Conservation (phyloP, 2,329 filamentous ascomycete genomes). For the Neurospora crassa region DNA sequence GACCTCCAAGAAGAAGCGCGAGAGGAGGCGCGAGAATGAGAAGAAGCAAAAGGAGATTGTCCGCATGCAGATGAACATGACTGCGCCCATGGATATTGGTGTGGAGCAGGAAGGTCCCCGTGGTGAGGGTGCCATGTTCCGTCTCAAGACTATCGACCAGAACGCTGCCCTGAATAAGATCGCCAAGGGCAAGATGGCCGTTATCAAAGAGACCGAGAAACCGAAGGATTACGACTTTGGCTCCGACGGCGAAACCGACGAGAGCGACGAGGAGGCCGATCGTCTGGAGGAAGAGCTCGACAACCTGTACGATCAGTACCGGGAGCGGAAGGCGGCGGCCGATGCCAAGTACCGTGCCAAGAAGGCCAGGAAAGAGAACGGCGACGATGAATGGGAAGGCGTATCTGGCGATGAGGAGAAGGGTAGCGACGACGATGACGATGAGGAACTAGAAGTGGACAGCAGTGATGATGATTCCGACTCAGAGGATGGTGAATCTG, state of each 20-base stretch:
- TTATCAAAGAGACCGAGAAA: slow-evolving; percentile 46
- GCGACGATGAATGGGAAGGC: slow-evolving; percentile 88
- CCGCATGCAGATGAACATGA: slow-evolving; percentile 97
- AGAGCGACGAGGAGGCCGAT: slow-evolving; percentile 73
- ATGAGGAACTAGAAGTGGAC: slow-evolving; percentile 49
- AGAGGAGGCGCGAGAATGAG: slow-evolving; percentile 82
- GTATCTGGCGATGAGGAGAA: slow-evolving; percentile 60
- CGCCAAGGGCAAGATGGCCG: slow-evolving; percentile 68
- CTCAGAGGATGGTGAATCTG: slow-evolving; percentile 37
- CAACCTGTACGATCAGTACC: slow-evolving; percentile 76
- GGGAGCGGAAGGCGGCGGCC: slow-evolving; percentile 64
- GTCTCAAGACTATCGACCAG: slow-evolving; percentile 72
- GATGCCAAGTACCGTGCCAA: slow-evolving; percentile 90
- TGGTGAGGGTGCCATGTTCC: slow-evolving; percentile 79
- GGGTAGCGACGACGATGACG: slow-evolving; percentile 46
- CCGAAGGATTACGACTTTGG: slow-evolving; percentile 50
- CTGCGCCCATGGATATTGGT: slow-evolving; percentile 88
- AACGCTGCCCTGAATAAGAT: slow-evolving; percentile 60
- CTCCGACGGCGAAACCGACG: slow-evolving; percentile 46
- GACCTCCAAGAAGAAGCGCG: slow-evolving; percentile 66
- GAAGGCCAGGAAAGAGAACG: slow-evolving; percentile 69
- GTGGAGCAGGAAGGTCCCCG: slow-evolving; percentile 73
- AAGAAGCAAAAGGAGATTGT: slow-evolving; percentile 88
- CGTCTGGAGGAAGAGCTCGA: slow-evolving; percentile 78
- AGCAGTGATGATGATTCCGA: slow-evolving; percentile 51